phyloP scores from a whole-genome alignment of 1,284 basidiomycete genomes.

The Irpex sp. region DNA sequence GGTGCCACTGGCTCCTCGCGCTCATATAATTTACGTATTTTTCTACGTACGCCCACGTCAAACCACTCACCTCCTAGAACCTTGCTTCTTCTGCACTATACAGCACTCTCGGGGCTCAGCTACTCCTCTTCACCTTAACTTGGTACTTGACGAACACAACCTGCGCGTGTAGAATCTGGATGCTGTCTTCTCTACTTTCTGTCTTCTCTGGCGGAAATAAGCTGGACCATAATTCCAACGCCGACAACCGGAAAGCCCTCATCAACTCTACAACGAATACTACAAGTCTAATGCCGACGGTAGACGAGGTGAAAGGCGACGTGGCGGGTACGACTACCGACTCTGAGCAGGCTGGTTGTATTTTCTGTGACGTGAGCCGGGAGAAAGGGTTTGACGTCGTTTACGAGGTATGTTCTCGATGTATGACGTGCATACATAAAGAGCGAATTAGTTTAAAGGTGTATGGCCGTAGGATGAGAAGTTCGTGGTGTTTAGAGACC shows the following conservation, averaged over 20 bases:
- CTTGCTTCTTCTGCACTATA: neutral
- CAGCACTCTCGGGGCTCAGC: neutral
- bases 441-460: too few relatives aligned
- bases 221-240: neutral
- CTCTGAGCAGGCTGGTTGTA: slow-evolving; percentile 24
- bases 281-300: neutral
- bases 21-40: neutral
- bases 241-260: neutral
- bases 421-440: neutral
- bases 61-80: neutral
- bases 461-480: slow-evolving; percentile 42
- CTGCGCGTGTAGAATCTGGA: neutral
- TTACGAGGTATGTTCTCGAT: slow-evolving; percentile 43
- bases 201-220: neutral
- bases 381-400: slow-evolving; percentile 59
- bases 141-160: neutral
- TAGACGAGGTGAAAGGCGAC: neutral
- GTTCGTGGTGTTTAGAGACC: slow-evolving; percentile 64
- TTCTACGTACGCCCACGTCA: neutral
- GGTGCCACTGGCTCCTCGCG: neutral
- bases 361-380: slow-evolving; percentile 54
- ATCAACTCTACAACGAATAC: neutral
- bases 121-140: neutral
- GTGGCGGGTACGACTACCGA: neutral
- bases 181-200: neutral